Base-by-base conservation (phyloP, 495 filamentous ascomycete genomes). In the Aspergillus panamensis region DNA sequence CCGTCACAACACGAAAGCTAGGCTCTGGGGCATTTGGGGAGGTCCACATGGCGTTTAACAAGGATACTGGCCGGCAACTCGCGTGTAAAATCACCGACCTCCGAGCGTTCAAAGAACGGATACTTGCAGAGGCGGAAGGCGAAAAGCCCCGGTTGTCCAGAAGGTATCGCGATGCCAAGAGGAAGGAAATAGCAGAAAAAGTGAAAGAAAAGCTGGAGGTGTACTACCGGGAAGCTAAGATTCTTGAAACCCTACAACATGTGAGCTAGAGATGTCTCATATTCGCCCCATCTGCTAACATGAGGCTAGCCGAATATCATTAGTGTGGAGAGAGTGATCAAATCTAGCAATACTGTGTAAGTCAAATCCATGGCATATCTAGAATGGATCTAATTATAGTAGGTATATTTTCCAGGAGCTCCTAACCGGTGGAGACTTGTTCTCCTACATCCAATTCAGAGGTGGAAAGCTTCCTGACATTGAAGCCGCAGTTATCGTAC, bases 341-440 rank as follows among this genome's bases (percentile, higher is more conserved):
- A 66, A 19, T 80, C 78, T 0, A 61, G 64, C 6, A 68, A 73
- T 53, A 80, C 76, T 7, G 66, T 86, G 83, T 85, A 65, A 66
- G 82, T 75, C 13, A 40, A 31, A 3, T 1, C 4, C 3, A 31
- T 3, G 1, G 21, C 5, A 32, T 45, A 43, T 30, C 29, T 31
- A 60, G 20, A 49, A 9, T 16, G 25, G 7, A 29, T 29, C 48
- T 61, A 20, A 61, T 20, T 10, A 53, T n/a, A 20, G n/a, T 48
- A 87, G 83, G 31, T 89, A 87, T 53, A 80, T 86, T 17, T 83
- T 89, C 55, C 79, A 81, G 31, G 85, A 89, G 21, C 77, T 88
- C 14, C 77, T 87, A 19, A 80, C 85, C 6, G 82, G 76, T 1
- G 86, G 86, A 21, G 86, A 89, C 67, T 72, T 89, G 3, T 82